Percentiles rank a stretch among this genome's conserved stretches.
These are phyloP conservation scores for Excoecaria agallocha DNA, from an alignment of 345 rosid genomes.

Conservation along the genomic window DNA sequence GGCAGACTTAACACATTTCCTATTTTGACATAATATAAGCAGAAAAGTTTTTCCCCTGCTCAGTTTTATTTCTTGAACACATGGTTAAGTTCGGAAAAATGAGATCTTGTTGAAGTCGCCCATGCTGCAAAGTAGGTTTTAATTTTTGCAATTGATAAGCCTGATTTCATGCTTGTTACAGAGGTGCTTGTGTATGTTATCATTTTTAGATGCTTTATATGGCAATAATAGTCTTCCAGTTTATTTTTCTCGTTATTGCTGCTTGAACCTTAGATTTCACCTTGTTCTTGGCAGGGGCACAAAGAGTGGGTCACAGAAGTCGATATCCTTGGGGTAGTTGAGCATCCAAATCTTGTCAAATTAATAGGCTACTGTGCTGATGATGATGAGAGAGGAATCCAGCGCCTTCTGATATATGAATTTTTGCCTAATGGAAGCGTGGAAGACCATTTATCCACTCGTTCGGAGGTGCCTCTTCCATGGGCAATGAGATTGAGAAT, in stretches of 20 bases:
- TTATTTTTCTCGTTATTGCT: background rate
- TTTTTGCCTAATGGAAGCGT: slow-evolving; percentile 83
- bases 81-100: background rate
- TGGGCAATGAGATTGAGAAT: slow-evolving; percentile 82
- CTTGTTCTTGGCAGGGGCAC: slow-evolving; percentile 62
- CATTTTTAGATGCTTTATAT: slow-evolving; percentile 5
- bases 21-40: background rate
- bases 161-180: background rate
- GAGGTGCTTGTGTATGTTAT: background rate
- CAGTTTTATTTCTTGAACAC: background rate
- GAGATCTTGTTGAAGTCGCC: slow-evolving; percentile 1
- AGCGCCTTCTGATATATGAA: slow-evolving; percentile 79
- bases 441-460: slow-evolving; percentile 55
- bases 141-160: background rate
- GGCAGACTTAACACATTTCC: background rate
- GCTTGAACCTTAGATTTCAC: slow-evolving; percentile 2
- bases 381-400: slow-evolving; percentile 91
- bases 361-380: slow-evolving; percentile 88
- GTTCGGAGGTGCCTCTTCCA: slow-evolving; percentile 53
- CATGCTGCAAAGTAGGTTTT: background rate
- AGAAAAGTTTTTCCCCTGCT: no score
- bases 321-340: slow-evolving; percentile 77
- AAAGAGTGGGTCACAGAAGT: slow-evolving; percentile 95
- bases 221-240: background rate
- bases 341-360: slow-evolving; percentile 87